Conservation (phyloP, 2,329 filamentous ascomycete genomes). For the Hypomyces perniciosus region DNA sequence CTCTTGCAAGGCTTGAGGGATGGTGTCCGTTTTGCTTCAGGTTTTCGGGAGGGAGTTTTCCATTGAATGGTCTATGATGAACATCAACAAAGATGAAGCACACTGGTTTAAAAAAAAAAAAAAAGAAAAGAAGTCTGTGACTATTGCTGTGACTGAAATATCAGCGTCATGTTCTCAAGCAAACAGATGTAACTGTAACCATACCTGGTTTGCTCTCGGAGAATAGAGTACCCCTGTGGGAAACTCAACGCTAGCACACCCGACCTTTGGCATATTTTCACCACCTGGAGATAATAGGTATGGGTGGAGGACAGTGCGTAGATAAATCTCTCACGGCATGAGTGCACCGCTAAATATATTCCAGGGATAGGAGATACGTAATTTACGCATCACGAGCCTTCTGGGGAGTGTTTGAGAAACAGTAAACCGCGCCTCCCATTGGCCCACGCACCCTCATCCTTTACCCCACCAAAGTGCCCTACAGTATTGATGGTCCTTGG, state of each 20-base stretch:
- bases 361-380: conserved; percentile 10
- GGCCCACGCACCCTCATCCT: neutral
- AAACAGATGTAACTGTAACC: too few species aligned
- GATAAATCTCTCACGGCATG: neutral
- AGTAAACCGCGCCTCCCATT: conserved; percentile 6
- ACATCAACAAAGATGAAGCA: too few species aligned
- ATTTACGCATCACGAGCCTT: conserved; percentile 14
- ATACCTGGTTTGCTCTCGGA: too few species aligned
- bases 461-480: neutral
- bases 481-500: neutral
- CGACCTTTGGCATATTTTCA: neutral
- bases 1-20: neutral
- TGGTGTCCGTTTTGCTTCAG: too few species aligned
- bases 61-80: too few species aligned
- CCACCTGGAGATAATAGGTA: too few species aligned
- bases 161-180: too few species aligned
- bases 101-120: too few species aligned
- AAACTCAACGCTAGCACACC: neutral
- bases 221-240: neutral
- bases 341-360: conserved; percentile 2
- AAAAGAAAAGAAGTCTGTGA: too few species aligned
- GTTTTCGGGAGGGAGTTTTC: too few species aligned
- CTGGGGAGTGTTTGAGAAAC: conserved; percentile 4
- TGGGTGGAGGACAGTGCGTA: neutral
- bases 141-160: too few species aligned